Evolutionary conservation across 2,329 filamentous ascomycete genomes (phyloP).

Genomic region (Leptographium lundbergii): DNA sequence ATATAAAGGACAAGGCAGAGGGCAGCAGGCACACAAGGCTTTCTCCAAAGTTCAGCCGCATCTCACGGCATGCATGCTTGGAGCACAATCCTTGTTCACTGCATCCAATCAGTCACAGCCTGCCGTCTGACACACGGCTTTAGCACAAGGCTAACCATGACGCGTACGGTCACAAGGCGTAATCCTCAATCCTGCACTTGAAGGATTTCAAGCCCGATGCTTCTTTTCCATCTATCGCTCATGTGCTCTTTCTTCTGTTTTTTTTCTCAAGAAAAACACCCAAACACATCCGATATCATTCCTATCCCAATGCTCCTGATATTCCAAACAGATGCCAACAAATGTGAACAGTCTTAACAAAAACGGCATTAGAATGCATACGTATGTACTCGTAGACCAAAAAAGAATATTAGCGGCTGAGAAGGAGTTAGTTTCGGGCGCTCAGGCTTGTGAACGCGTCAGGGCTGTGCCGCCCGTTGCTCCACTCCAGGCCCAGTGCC

Average conservation of each 20-base stretch:
- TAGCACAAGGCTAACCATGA: background rate
- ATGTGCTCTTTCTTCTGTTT: background rate
- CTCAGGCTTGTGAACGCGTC: slow-evolving; percentile 70
- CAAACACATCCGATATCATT: background rate
- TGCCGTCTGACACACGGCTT: background rate
- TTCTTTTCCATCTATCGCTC: background rate
- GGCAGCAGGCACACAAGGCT: background rate
- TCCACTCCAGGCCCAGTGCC: slow-evolving; percentile 51
- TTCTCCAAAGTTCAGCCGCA: background rate
- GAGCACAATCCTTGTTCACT: background rate
- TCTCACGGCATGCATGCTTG: background rate
- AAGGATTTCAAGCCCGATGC: background rate
- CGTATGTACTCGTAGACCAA: background rate
- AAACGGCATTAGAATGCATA: background rate
- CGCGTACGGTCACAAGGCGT: background rate
- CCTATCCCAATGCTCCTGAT: background rate
- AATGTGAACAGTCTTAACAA: background rate
- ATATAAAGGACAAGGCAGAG: background rate
- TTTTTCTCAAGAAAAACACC: background rate
- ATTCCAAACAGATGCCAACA: background rate
- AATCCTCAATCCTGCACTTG: background rate
- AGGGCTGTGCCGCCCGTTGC: slow-evolving; percentile 61
- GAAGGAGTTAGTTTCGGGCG: slow-evolving; percentile 33
- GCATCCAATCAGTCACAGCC: background rate
- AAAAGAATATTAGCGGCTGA: background rate